A percentile compares a stretch with the other conserved stretches of the same genome.
Conservation (phyloP, 2,329 filamentous ascomycete species). For the Hymenotorrendiella dingleyae region DNA sequence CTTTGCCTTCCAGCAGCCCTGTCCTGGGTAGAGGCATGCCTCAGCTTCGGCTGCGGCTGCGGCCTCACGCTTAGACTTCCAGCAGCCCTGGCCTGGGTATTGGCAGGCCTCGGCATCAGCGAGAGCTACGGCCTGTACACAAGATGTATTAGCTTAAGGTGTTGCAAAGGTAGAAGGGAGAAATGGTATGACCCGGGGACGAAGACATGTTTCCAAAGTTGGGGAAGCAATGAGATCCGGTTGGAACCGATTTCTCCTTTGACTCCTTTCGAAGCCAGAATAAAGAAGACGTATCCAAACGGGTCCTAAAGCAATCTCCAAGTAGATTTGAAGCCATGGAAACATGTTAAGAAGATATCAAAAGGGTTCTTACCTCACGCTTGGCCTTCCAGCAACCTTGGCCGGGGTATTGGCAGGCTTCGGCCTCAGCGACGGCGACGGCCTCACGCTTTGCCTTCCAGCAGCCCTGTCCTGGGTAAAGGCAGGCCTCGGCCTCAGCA, state of each 20-base stretch:
- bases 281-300: too few relatives aligned
- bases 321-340: too few relatives aligned
- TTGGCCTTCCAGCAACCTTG: constrained; percentile 23
- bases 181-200: too few relatives aligned
- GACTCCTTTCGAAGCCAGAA: too few relatives aligned
- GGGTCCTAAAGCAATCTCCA: too few relatives aligned
- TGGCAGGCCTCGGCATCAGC: constrained; percentile 16
- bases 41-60: constrained; percentile 10
- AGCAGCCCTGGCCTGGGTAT: constrained; percentile 12
- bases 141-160: too few relatives aligned
- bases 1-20: background rate
- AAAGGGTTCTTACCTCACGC: constrained; percentile 7
- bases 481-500: constrained; percentile 20
- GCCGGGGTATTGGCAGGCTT: background rate
- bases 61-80: constrained; percentile 21
- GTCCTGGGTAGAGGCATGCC: background rate
- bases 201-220: too few relatives aligned
- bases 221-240: too few relatives aligned
- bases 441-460: constrained; percentile 27
- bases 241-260: constrained; percentile 23
- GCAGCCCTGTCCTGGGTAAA: constrained; percentile 21
- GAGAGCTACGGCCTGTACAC: constrained; percentile 23
- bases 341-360: too few relatives aligned
- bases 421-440: constrained; percentile 20
- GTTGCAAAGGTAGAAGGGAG: too few relatives aligned